Conservation (phyloP, 768 basidiomycete species). For the Leccinum uliginosum region DNA sequence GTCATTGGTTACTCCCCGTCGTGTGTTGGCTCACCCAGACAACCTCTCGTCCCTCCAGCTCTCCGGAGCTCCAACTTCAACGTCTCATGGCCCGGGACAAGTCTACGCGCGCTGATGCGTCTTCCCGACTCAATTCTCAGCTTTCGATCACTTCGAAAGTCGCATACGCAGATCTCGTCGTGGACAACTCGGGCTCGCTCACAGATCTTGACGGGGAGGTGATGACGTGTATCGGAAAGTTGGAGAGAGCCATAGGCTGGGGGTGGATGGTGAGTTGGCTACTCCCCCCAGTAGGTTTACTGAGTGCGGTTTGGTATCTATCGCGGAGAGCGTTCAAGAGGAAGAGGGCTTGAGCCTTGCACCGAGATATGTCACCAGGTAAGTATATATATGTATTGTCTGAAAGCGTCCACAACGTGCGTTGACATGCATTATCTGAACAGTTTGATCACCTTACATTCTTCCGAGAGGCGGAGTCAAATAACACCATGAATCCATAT, state of each 20-base stretch:
- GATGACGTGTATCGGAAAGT: slow-evolving; percentile 36
- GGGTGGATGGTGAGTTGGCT: slow-evolving; percentile 62
- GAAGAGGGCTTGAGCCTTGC: slow-evolving; percentile 4
- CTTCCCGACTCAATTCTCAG: slow-evolving; percentile 74
- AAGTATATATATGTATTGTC: no score
- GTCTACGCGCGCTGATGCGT: slow-evolving; percentile 63
- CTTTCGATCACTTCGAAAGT: slow-evolving; percentile 76
- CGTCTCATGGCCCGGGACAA: slow-evolving; percentile 76
- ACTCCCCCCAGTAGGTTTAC: slow-evolving; percentile 48
- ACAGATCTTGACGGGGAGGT: slow-evolving; percentile 56
- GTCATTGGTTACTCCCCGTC: slow-evolving; percentile 1
- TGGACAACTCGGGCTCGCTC: slow-evolving; percentile 84
- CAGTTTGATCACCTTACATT: no score
- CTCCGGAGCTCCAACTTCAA: slow-evolving; percentile 76
- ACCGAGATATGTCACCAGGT: not conserved
- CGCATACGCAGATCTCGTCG: slow-evolving; percentile 75
- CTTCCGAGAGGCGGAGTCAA: no score
- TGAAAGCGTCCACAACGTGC: no score
- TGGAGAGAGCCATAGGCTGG: slow-evolving; percentile 50
- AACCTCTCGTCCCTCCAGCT: slow-evolving; percentile 40
- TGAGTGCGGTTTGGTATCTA: slow-evolving; percentile 42
- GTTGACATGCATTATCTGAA: no score
- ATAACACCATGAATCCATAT: no score
- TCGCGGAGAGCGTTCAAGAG: slow-evolving; percentile 31
- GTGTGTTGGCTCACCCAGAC: not conserved